Conservation (phyloP, 805 yeast genomes). For the Metschnikowia baotianmanensis region DNA sequence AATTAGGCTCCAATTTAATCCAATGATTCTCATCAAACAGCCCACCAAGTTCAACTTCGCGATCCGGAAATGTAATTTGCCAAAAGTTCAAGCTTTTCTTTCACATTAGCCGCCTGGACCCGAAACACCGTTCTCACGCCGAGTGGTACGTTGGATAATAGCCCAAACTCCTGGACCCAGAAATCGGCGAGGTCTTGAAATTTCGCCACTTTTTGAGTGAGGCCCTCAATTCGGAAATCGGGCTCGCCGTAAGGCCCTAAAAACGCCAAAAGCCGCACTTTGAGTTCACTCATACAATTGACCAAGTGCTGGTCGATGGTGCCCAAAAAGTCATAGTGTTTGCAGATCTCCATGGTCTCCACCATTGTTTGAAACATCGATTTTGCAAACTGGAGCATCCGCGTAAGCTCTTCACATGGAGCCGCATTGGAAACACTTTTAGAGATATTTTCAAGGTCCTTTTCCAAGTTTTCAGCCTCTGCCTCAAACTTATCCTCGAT, state of each 20-base stretch:
- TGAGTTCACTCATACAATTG: neutral
- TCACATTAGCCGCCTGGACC: neutral
- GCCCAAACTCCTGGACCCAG: neutral
- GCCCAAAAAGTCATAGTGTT: slow-evolving; percentile 1
- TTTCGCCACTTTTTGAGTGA: neutral
- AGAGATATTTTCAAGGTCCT: neutral
- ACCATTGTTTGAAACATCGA: neutral
- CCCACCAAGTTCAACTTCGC: neutral
- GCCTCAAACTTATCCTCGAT: neutral
- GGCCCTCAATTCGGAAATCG: neutral
- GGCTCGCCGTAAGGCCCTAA: neutral
- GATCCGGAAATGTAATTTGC: too few relatives aligned
- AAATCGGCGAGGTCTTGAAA: neutral
- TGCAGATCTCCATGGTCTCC: neutral
- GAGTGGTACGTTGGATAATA: neutral
- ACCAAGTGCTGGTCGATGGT: neutral
- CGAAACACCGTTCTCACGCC: neutral
- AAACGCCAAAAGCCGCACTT: neutral
- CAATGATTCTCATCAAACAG: neutral
- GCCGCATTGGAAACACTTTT: neutral
- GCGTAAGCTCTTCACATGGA: neutral
- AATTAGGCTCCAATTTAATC: too few relatives aligned
- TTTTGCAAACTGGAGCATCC: neutral
- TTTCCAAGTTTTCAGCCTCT: neutral
- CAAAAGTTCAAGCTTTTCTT: neutral